These are phyloP conservation scores for Hippophae tibetana DNA, from an alignment of 306 rosid genomes.

Conservation along the genomic window DNA sequence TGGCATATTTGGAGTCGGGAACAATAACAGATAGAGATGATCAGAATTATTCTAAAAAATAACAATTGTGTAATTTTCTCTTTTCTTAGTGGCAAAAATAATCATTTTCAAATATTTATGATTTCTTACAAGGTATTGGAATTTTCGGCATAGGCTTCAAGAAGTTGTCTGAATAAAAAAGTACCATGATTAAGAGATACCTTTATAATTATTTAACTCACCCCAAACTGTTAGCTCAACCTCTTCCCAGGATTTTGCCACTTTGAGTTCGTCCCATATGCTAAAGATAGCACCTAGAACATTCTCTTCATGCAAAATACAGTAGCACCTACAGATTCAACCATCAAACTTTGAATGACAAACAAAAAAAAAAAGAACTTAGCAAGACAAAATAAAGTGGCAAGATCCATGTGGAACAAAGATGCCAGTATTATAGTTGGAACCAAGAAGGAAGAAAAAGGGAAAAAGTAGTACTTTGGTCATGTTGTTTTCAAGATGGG, in stretches of 20 bases:
- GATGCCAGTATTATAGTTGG: too few relatives aligned
- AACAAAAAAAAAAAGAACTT: not conserved
- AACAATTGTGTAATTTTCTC: too few relatives aligned
- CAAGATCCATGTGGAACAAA: not conserved
- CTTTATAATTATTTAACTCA: constrained; percentile 60
- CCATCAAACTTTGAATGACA: not conserved
- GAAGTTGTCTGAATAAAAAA: not conserved
- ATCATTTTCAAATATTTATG: too few relatives aligned
- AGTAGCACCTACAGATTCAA: constrained; percentile 62
- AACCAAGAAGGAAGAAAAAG: too few relatives aligned
- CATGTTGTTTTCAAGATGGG: too few relatives aligned
- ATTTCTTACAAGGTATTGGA: too few relatives aligned
- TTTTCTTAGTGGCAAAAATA: too few relatives aligned
- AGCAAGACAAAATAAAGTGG: not conserved
- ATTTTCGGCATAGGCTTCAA: too few relatives aligned
- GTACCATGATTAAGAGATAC: constrained; percentile 38
- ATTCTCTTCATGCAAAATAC: constrained; percentile 80
- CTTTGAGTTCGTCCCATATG: constrained; percentile 59
- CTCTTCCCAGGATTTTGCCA: constrained; percentile 82
- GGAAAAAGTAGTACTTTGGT: too few relatives aligned
- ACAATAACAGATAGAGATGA: too few relatives aligned
- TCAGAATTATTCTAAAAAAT: too few relatives aligned
- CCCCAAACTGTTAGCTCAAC: constrained; percentile 79
- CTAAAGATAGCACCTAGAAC: constrained; percentile 79
- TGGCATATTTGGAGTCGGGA: too few relatives aligned